Base-by-base conservation (phyloP, 129 eudicot genomes). In the Apium graveolens region DNA sequence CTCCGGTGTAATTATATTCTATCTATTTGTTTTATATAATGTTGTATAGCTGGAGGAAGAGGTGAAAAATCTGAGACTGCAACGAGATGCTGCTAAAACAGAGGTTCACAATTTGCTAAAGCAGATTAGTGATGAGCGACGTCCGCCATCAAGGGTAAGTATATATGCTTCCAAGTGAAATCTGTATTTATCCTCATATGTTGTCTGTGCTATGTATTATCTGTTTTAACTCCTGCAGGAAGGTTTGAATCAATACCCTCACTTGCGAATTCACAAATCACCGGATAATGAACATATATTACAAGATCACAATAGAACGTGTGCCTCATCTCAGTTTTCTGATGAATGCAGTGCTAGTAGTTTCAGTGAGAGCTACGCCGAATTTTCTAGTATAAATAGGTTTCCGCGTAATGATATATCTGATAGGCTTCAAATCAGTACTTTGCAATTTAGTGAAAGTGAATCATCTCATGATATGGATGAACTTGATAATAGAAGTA, bases 31-130 rank as follows among this genome's bases (percentile, higher is more conserved):
- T 79, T 55, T 70, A 45, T 21, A n/a, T 57, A n/a, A 57, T 37
- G 31, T 63, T 46, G 26, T 85, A 80, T 81, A 96, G 99, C 87
- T 96, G 86, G 90, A 89, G 91, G 89, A 86, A 73, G 90, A 88
- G 81, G 76, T 90, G 46, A 88, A 83, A 48, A 91, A 96, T 74
- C 78, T 96, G 51, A 92, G 82, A 77, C 32, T 79, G 83, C 97
- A 92, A 80, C 84, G 96, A 82, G 97, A 96, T 80, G 76, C 89
- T 44, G 97, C 97, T 60, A 86, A 81, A 79, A 75, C 97, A 11
- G 92, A 92, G 84, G 88, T 96, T 84, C 89, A 86, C 73, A 90
- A 96, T 63, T 77, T 92, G 85, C 76, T 85, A 82, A 87, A 83
- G 46, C 86, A 79, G 48, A 81, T 84, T 73, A 91, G 80, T 81